A percentile compares a stretch with the other conserved stretches of the same genome.
These are phyloP conservation scores for Linnemannia exigua DNA, from an alignment of 192 early-diverging fungal genomes.

Conservation along the genomic window DNA sequence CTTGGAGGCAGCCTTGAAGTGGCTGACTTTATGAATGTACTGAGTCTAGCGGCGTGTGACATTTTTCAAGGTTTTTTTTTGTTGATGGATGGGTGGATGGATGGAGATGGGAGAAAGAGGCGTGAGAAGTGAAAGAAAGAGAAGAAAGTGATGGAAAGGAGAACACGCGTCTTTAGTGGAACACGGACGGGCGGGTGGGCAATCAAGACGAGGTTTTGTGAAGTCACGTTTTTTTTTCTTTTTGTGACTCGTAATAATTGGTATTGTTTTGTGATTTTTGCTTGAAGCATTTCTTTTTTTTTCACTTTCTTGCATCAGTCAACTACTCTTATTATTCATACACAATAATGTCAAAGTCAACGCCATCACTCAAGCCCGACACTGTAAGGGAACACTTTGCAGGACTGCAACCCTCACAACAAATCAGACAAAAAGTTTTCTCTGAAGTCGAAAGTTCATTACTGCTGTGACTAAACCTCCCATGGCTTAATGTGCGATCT, in stretches of 20 bases:
- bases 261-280: not conserved
- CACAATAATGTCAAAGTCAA: constrained; percentile 42
- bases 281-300: constrained; percentile 8
- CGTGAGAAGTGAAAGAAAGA: not conserved
- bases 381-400: constrained; percentile 21
- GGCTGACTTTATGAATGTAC: constrained; percentile 18
- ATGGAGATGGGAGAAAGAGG: not conserved
- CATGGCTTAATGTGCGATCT: not conserved
- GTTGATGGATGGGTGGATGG: not conserved
- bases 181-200: not conserved
- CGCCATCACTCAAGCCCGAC: constrained; percentile 48
- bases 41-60: constrained; percentile 31
- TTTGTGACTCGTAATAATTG: not conserved
- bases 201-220: not conserved
- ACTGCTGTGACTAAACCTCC: not conserved
- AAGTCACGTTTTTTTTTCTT: constrained; percentile 5
- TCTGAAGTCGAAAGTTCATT: not conserved
- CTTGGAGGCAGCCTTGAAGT: constrained; percentile 15
- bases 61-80: constrained; percentile 4
- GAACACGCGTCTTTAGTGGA: not conserved
- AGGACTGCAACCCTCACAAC: not conserved
- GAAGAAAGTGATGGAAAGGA: not conserved
- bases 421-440: not conserved
- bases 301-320: not conserved
- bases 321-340: not conserved